Evolutionary conservation across 2,329 filamentous ascomycete species (phyloP), one percentile per base, ranked within the genome.

Genomic region (Neofusicoccum umdonicola): DNA sequence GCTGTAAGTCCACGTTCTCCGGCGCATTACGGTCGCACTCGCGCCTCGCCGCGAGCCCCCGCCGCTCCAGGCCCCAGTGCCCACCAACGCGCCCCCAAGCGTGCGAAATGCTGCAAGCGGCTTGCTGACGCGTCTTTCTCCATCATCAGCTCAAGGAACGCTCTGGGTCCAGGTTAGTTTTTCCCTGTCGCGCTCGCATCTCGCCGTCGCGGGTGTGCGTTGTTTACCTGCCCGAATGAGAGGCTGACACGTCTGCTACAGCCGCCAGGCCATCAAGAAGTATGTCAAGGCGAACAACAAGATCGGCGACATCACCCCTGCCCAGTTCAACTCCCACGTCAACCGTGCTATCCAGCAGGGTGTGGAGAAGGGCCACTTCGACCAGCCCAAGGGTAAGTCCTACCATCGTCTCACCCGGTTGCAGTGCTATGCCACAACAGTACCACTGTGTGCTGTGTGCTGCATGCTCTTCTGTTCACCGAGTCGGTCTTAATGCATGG

Each of bases 301-400:
- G 73, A 81, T 88, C 71, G 81, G 79, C 69, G 78, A 74, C 68
- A 80, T 84, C 63, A 82, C 79, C 69, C 83, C 85, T 67, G 78
- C 79, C 63, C 81, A 83, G 65, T 90, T 91, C 77, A 88, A 88
- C 76, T 85, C 85, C 67, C 89, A 93, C 73, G 92, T 96, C 87
- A 95, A 95, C 88, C 90, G 90, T 79, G 91, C 92, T 62, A 84
- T 96, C 76, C 87, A 90, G 81, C 81, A 83, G 66, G 93, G 93
- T 78, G 92, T 93, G 72, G 91, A 96, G 74, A 93, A 90, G 84
- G 91, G 91, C 68, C 85, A 91, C 73, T 97, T 97, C 77, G 85
- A 88, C 75, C 92, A 94, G 78, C 93, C 93, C 74, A 97, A 97
- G 88, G 93, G 92, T 92, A 85, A 71, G 87, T 83, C 22, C 47